phyloP scores from a whole-genome alignment of 345 rosid species.

The rapeseed (Brassica napus) region Da-Ae NC_063438.1:1921501-1922000 shows the following conservation, averaged over 20 bases:
- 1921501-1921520: slow-evolving; percentile 55
- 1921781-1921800: slow-evolving; percentile 75
- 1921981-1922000: slow-evolving; percentile 20
- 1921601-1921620: no score
- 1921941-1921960: slow-evolving; percentile 34
- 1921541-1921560: no score
- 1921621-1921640: no score
- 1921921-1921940: slow-evolving; percentile 38
- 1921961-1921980: slow-evolving; percentile 24
- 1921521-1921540: neutral
- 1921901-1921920: slow-evolving; percentile 58
- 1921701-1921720: neutral
- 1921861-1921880: slow-evolving; percentile 33
- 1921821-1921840: slow-evolving; percentile 37
- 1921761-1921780: slow-evolving; percentile 65
- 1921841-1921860: slow-evolving; percentile 28
- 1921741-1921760: slow-evolving; percentile 64
- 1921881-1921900: slow-evolving; percentile 50
- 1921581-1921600: no score
- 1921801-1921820: slow-evolving; percentile 40
- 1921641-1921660: no score
- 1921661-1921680: no score
- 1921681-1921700: no score
- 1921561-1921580: no score
- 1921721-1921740: slow-evolving; percentile 38